A percentile compares a stretch with the other conserved stretches of the same genome.
Evolutionary conservation across 2,329 filamentous ascomycete species (phyloP).

Genomic region (Dothiorella sarmentorum): DNA sequence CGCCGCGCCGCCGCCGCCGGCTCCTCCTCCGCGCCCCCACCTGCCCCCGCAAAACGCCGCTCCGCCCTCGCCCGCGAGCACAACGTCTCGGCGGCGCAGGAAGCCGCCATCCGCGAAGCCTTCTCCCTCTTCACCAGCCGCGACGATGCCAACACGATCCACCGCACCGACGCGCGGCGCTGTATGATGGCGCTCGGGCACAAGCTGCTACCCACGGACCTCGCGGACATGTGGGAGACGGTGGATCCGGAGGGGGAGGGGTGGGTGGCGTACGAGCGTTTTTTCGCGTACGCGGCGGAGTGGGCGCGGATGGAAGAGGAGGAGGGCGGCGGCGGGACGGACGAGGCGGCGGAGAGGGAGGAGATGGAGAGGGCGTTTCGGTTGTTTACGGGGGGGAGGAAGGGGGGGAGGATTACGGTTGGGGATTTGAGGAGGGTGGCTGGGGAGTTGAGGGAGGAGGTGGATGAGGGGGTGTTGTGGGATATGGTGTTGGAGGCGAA

Average conservation of each 20-base stretch:
- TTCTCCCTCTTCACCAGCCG: constrained; percentile 71
- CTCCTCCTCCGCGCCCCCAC: neutral
- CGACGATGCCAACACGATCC: constrained; percentile 57
- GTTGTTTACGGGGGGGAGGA: constrained; percentile 65
- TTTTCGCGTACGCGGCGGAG: constrained; percentile 83
- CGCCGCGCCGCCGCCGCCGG: neutral
- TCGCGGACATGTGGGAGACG: constrained; percentile 72
- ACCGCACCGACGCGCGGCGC: constrained; percentile 44
- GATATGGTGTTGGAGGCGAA: constrained; percentile 97
- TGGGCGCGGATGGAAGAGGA: constrained; percentile 44
- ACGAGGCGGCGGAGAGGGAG: constrained; percentile 42
- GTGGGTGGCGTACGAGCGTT: constrained; percentile 73
- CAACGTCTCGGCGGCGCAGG: constrained; percentile 77
- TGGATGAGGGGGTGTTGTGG: constrained; percentile 75
- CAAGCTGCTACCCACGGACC: constrained; percentile 63
- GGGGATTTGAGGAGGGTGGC: constrained; percentile 76
- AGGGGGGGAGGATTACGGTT: constrained; percentile 68
- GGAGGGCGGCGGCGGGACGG: constrained; percentile 25
- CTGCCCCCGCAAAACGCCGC: constrained; percentile 46
- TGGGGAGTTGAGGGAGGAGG: constrained; percentile 75
- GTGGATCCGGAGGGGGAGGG: constrained; percentile 81
- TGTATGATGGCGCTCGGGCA: constrained; percentile 59
- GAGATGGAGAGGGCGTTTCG: constrained; percentile 80
- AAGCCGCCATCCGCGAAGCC: constrained; percentile 86
- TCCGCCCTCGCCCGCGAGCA: constrained; percentile 93